A percentile compares a stretch with the other conserved stretches of the same genome.
Evolutionary conservation across 176 grass and related monocot species (phyloP).

Genomic region (Oryza brachyantha): DNA sequence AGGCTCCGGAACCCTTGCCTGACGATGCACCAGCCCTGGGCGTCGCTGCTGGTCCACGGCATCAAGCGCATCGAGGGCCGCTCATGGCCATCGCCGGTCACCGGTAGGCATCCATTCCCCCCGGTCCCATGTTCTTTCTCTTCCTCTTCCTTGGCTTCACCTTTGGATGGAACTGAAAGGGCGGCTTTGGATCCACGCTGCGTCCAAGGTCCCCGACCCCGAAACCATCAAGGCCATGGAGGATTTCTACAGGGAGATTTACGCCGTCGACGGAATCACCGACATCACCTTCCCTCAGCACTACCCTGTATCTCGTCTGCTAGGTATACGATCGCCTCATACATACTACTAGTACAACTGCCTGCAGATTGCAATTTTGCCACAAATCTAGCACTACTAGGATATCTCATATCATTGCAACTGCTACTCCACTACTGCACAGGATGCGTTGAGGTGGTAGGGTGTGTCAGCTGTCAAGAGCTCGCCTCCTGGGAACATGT

Average conservation of each 20-base stretch:
- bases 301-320: constrained; percentile 76
- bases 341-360: too few relatives aligned
- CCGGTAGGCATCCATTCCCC: constrained; percentile 15
- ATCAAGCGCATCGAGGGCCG: constrained; percentile 96
- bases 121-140: too few relatives aligned
- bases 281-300: constrained; percentile 69
- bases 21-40: constrained; percentile 99
- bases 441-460: constrained; percentile 86
- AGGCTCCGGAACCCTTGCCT: constrained; percentile 67
- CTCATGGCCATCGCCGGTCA: constrained; percentile 83
- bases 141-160: neutral
- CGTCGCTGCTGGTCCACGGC: constrained; percentile 82
- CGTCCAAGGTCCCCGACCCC: constrained; percentile 74
- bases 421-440: neutral
- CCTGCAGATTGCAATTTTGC: too few relatives aligned
- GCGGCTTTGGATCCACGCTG: constrained; percentile 89
- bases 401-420: neutral
- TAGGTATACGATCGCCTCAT: constrained; percentile 17
- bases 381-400: too few relatives aligned
- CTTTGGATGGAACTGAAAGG: neutral
- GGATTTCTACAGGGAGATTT: constrained; percentile 81
- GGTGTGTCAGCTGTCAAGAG: constrained; percentile 73
- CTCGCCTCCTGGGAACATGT: constrained; percentile 71
- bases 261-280: constrained; percentile 61
- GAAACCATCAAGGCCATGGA: constrained; percentile 82